These are phyloP conservation scores for Fusarium abutilonis DNA, from an alignment of 2,329 filamentous ascomycete species.

Conservation along the genomic window DNA sequence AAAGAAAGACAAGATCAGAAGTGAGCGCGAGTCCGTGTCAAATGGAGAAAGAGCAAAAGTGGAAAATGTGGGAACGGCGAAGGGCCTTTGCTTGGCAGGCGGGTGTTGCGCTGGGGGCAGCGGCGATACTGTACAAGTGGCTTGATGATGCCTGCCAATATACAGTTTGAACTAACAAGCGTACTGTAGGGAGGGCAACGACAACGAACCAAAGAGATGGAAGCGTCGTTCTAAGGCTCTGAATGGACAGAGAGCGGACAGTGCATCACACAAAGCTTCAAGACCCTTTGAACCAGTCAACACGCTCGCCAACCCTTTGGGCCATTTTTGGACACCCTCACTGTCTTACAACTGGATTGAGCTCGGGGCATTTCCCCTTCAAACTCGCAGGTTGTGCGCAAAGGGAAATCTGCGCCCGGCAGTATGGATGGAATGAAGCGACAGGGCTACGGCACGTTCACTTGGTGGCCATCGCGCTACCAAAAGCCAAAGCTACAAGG, in stretches of 20 bases:
- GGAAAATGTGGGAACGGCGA: constrained; percentile 20
- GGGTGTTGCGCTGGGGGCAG: constrained; percentile 33
- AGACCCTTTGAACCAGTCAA: constrained; percentile 25
- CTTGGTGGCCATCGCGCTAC: constrained; percentile 34
- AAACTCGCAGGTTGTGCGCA: not conserved
- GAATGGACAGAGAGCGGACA: constrained; percentile 33
- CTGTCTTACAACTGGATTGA: constrained; percentile 4
- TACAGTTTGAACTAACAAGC: constrained; percentile 8
- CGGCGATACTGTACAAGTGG: constrained; percentile 27
- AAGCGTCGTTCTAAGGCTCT: constrained; percentile 17
- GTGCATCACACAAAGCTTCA: constrained; percentile 33
- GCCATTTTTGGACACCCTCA: constrained; percentile 13
- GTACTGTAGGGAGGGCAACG: constrained; percentile 7
- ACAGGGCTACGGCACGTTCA: constrained; percentile 30
- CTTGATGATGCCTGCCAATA: constrained; percentile 5
- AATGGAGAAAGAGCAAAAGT: constrained; percentile 30
- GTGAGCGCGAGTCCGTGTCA: constrained; percentile 19
- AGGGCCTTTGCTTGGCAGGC: constrained; percentile 37
- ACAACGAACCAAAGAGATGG: not conserved
- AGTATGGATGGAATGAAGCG: constrained; percentile 33
- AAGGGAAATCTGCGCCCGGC: constrained; percentile 12
- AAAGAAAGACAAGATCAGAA: not conserved
- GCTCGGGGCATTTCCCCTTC: not conserved
- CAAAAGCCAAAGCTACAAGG: constrained; percentile 8
- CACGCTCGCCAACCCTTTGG: constrained; percentile 33